These are phyloP conservation scores for Lachnum nothofagi DNA, from an alignment of 2,329 filamentous ascomycete species.

Conservation along the genomic window DNA sequence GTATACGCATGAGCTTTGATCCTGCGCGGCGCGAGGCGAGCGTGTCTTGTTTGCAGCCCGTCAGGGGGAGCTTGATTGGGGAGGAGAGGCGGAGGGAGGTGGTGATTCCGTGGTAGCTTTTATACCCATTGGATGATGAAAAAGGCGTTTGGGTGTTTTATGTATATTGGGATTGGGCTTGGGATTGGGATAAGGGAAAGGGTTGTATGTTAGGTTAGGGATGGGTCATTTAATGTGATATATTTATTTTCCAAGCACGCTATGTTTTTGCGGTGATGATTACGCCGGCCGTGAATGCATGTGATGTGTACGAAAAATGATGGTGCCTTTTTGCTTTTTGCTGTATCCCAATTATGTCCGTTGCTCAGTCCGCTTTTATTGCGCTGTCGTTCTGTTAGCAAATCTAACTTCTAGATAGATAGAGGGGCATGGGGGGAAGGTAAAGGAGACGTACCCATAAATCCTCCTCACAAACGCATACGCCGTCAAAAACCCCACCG, in stretches of 20 bases:
- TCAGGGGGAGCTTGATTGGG: conserved; percentile 7
- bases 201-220: too few species aligned
- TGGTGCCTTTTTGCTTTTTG: too few species aligned
- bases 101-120: conserved; percentile 19
- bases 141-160: not conserved
- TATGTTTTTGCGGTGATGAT: too few species aligned
- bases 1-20: conserved; percentile 22
- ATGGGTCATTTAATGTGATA: too few species aligned
- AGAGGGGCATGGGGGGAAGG: not conserved
- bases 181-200: too few species aligned
- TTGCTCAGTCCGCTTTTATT: conserved; percentile 22
- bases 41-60: conserved; percentile 19
- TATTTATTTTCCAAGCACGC: too few species aligned
- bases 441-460: conserved; percentile 57
- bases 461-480: conserved; percentile 81
- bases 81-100: conserved; percentile 14
- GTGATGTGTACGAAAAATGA: too few species aligned
- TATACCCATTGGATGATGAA: not conserved
- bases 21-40: conserved; percentile 11
- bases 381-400: conserved; percentile 16
- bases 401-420: not conserved
- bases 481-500: conserved; percentile 76
- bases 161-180: not conserved
- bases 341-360: not conserved
- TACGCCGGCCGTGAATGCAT: too few species aligned